Evolutionary conservation across 2,329 filamentous ascomycete species (phyloP), one percentile per base, ranked within the genome.

Genomic region (Sarocladium strictum): DNA sequence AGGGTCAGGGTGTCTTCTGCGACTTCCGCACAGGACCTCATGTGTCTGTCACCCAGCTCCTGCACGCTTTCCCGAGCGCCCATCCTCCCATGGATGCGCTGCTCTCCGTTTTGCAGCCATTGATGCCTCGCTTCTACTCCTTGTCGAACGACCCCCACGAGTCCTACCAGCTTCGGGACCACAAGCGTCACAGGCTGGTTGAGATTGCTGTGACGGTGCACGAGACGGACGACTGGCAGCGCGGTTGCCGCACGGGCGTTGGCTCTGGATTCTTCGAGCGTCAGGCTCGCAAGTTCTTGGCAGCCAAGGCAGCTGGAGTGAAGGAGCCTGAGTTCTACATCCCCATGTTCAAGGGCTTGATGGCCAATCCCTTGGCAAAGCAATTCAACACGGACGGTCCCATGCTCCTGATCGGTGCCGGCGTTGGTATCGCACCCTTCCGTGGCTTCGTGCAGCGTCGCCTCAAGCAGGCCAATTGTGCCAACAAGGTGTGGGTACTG

Each of bases 81-180:
- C 89, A 90, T 67, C 94, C 94, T 53, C 91, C 93, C 3, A 77
- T 99, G 62, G 89, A 94, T 54, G 77, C 85, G 57, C 77, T 99
- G 11, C 79, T 97, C 33, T 89, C 88, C 2, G 81, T 87, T 41
- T 81, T 97, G 53, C 89, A 88, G 63, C 88, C 90, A 50, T 80
- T 97, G 53, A 97, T 97, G 93, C 94, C 94, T 2, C 89, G 94
- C 57, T 99, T 99, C 76, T 99, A 99, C 75, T 97, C 93, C 3
- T 84, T 99, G 14, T 97, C 92, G 54, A 97, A 96, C 68, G 94
- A 99, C 65, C 94, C 94, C 0, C 89, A 94, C 59, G 84, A 95
- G 61, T 80, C 79, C 7, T 88, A 81, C 58, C 80, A 81, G 58
- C 80, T 85, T 21, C 81, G 84, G 58, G 87, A 87, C 59, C 81